Percentiles rank a stretch among this genome's conserved stretches.
These are phyloP conservation scores for Peniophora sp. DNA, from an alignment of 1,284 basidiomycete species.

Conservation along the genomic window DNA sequence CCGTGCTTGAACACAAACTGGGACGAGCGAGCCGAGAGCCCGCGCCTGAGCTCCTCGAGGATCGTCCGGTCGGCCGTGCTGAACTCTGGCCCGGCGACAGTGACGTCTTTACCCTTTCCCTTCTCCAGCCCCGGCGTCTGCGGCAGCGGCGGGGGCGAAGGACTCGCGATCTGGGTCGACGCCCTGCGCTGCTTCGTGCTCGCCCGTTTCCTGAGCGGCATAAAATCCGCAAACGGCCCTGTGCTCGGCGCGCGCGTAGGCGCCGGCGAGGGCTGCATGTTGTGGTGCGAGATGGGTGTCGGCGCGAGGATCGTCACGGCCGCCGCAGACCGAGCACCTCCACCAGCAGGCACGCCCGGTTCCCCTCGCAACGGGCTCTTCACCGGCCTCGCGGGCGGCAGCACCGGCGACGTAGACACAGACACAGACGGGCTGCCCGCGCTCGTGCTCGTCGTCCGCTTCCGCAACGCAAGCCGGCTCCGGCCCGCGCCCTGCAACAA, in stretches of 20 bases:
- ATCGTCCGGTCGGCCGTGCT: constrained; percentile 54
- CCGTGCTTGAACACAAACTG: constrained; percentile 47
- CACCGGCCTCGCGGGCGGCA: no score
- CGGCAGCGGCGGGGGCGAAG: neutral
- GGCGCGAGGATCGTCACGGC: no score
- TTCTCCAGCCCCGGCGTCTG: neutral
- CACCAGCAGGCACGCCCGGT: no score
- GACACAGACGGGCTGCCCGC: no score
- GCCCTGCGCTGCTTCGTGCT: constrained; percentile 1
- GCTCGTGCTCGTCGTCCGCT: no score
- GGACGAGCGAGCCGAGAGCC: constrained; percentile 39
- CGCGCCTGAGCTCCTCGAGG: constrained; percentile 43
- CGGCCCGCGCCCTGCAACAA: no score
- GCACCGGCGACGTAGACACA: no score
- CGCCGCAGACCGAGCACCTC: no score
- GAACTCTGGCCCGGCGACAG: constrained; percentile 21
- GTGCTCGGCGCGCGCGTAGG: neutral
- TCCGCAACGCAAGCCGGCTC: no score
- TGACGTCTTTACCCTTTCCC: neutral
- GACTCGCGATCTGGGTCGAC: constrained; percentile 3
- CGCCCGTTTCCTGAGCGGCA: constrained; percentile 7
- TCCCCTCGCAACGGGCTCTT: no score
- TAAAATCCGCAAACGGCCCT: constrained; percentile 9
- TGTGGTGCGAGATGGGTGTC: no score
- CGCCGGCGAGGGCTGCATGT: no score